Evolutionary conservation across 2,329 filamentous ascomycete species (phyloP), one percentile per base, ranked within the genome.

Genomic region (Fusarium algeriense): DNA sequence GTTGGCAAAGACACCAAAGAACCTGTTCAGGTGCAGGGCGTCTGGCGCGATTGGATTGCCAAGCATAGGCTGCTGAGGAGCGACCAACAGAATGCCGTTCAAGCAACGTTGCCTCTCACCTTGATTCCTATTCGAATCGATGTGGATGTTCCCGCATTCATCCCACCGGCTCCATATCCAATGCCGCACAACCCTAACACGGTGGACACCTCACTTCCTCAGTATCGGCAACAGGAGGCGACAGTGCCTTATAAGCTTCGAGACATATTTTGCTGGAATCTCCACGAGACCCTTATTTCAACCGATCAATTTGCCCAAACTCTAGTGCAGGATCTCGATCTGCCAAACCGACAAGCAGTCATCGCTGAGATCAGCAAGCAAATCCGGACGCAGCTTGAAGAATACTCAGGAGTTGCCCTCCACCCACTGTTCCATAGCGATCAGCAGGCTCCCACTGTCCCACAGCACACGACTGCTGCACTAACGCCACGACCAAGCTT

Each of bases 71-170:
- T 82, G 17, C 79, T 84, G n/a, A 83, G 85, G 53, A 87, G 86
- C 43, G 89, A 91, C 67, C 81, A 89, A 71, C 88, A 90, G 69
- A 88, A 86, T 75, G 86, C 87, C 55, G 88, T 88, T 5, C 89
- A 91, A 75, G 91, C 93, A 38, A 90, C 90, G 53, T 88, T 99
- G 38, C 96, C 96, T 7, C 87, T 97, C 54, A 97, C 94, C 2
- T 86, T 98, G 57, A 95, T 99, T 65, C 96, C 96, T 20, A 98
- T 99, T 76, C 93, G 95, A 65, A 97, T 99, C 81, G 96, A 99
- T 78, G 87, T 98, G 79, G 95, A 98, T 79, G 91, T 99, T 35
- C 91, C 93, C 50, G 86, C 93, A 60, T 96, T 92, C 82, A 85
- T 89, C 14, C 91, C 93, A 15, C 83, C 88, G 37, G 84, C 91